phyloP scores from a whole-genome alignment of 2,329 filamentous ascomycete species.

The Colletotrichum sojae region DNA sequence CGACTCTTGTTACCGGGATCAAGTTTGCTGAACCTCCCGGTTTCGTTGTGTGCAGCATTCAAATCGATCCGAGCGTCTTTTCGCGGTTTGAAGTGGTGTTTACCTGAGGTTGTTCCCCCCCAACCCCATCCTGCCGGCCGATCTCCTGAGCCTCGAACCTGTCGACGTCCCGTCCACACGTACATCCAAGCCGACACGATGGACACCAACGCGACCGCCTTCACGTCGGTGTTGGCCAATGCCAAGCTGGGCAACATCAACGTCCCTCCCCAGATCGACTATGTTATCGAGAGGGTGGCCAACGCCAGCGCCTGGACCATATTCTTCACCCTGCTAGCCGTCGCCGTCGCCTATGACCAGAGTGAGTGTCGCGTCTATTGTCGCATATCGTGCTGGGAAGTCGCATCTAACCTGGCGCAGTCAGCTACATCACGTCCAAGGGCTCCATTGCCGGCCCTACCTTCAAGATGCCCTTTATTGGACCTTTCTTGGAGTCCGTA shows the following conservation, averaged over 20 bases:
- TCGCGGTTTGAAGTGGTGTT: constrained; percentile 18
- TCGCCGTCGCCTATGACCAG: constrained; percentile 89
- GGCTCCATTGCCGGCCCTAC: constrained; percentile 81
- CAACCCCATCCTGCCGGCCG: neutral
- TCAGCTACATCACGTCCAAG: constrained; percentile 82
- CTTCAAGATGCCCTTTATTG: constrained; percentile 89
- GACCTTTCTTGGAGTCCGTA: constrained; percentile 94
- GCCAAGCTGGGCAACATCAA: constrained; percentile 65
- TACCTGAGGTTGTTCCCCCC: neutral
- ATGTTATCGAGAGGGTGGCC: constrained; percentile 67
- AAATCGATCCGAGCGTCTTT: constrained; percentile 13
- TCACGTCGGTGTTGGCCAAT: constrained; percentile 78
- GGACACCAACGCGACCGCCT: constrained; percentile 75
- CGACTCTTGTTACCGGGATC: constrained; percentile 7
- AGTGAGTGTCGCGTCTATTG: constrained; percentile 67
- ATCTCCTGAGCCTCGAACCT: neutral
- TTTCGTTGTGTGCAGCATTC: constrained; percentile 11
- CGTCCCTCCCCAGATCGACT: constrained; percentile 70
- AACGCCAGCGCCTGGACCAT: constrained; percentile 72
- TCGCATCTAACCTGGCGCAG: constrained; percentile 59
- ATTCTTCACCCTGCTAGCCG: constrained; percentile 77
- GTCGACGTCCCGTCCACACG: neutral
- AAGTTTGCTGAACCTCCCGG: constrained; percentile 13
- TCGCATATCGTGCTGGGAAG: neutral
- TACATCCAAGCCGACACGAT: constrained; percentile 50